Conservation (phyloP, 2,329 filamentous ascomycete species). For the Epichloe typhina region DNA sequence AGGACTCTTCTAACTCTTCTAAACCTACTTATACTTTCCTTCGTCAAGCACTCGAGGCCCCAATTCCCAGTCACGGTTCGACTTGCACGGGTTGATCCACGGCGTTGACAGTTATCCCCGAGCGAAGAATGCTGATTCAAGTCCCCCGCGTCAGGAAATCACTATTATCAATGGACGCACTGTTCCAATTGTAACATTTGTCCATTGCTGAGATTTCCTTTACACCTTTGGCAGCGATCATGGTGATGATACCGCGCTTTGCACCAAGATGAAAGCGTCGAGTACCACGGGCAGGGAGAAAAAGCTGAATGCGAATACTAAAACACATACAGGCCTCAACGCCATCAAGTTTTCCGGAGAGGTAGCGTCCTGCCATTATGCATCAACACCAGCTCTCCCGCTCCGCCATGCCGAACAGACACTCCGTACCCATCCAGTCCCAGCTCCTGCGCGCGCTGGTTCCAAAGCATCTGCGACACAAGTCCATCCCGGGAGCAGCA, state of each 20-base stretch:
- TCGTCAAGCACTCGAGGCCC: no score
- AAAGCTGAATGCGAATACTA: neutral
- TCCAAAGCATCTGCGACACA: slow-evolving; percentile 62
- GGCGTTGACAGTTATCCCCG: no score
- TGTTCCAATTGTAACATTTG: neutral
- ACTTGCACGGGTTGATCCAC: no score
- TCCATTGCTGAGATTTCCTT: no score
- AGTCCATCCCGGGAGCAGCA: slow-evolving; percentile 44
- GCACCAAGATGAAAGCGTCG: no score
- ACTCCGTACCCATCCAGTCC: slow-evolving; percentile 50
- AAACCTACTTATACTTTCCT: no score
- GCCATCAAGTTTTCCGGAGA: neutral
- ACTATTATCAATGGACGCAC: neutral
- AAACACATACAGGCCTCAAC: neutral
- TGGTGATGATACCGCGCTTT: no score
- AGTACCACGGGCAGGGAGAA: neutral
- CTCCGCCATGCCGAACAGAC: slow-evolving; percentile 27
- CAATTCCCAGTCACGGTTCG: neutral
- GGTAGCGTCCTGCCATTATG: slow-evolving; percentile 32
- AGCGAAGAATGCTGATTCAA: neutral
- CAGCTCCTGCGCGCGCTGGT: slow-evolving; percentile 45
- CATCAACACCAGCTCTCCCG: slow-evolving; percentile 31
- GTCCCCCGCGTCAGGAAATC: neutral
- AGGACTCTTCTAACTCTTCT: no score
- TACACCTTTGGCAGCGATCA: no score